Percentiles rank a stretch among this genome's conserved stretches.
These are phyloP conservation scores for Pyricularia grisea DNA, from an alignment of 2,329 filamentous ascomycete species.

Conservation along the genomic window DNA sequence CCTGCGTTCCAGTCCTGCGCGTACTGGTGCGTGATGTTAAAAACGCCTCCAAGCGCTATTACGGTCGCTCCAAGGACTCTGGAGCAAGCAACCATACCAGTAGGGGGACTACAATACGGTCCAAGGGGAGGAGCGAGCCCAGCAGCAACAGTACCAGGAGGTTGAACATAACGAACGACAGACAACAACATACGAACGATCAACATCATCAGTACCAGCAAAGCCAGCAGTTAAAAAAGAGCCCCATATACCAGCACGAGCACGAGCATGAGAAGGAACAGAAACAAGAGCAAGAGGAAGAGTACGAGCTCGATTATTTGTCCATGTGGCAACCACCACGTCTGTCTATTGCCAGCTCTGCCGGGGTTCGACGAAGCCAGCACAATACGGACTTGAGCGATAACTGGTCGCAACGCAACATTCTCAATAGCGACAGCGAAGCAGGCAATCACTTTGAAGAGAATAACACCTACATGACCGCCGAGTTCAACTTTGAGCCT, in stretches of 20 bases:
- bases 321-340: background rate
- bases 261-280: background rate
- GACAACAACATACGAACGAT: background rate
- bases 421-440: background rate
- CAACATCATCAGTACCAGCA: too few species aligned
- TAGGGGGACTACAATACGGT: background rate
- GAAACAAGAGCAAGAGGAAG: background rate
- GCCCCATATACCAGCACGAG: background rate
- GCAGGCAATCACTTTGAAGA: background rate
- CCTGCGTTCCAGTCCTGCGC: slow-evolving; percentile 22
- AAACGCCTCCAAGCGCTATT: background rate
- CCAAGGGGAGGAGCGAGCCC: background rate
- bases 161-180: background rate
- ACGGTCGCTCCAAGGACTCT: background rate
- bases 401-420: background rate
- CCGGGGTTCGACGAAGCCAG: background rate
- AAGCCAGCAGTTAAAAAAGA: too few species aligned
- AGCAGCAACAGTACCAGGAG: background rate
- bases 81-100: background rate
- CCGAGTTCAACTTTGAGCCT: background rate
- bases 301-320: background rate
- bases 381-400: background rate
- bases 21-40: slow-evolving; percentile 13
- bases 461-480: background rate
- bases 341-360: background rate